A percentile compares a stretch with the other conserved stretches of the same genome.
phyloP scores from a whole-genome alignment of 192 early-diverging fungal genomes.

The Coemansia sp. region DNA sequence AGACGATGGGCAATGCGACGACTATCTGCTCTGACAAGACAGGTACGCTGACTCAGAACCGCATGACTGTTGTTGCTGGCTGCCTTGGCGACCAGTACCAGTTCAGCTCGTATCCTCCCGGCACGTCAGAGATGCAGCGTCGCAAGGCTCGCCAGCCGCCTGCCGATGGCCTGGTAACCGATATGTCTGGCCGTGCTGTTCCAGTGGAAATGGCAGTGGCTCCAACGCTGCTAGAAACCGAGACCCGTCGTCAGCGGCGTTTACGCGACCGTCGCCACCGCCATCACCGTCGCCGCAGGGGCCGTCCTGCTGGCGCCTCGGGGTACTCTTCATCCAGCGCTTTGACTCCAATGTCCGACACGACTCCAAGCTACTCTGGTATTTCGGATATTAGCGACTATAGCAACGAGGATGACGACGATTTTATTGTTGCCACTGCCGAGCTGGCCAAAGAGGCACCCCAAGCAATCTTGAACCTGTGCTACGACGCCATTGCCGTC shows the following conservation, averaged over 20 bases:
- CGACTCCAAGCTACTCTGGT: slow-evolving; percentile 40
- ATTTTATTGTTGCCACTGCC: slow-evolving; percentile 53
- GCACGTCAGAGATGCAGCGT: slow-evolving; percentile 52
- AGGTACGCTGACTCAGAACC: slow-evolving; percentile 95
- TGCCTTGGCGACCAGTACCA: slow-evolving; percentile 73
- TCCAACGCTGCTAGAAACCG: slow-evolving; percentile 44
- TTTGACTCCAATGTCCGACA: slow-evolving; percentile 43
- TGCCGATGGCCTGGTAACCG: slow-evolving; percentile 45
- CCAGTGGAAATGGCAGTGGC: slow-evolving; percentile 39
- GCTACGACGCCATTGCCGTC: slow-evolving; percentile 74
- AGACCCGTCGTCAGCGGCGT: slow-evolving; percentile 41
- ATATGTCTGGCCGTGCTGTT: slow-evolving; percentile 50
- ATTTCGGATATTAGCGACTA: slow-evolving; percentile 49
- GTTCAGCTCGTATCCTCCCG: slow-evolving; percentile 55
- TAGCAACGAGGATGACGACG: slow-evolving; percentile 51
- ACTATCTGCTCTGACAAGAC: slow-evolving; percentile 99
- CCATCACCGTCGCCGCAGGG: slow-evolving; percentile 44
- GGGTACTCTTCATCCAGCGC: slow-evolving; percentile 50
- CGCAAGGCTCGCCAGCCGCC: slow-evolving; percentile 43
- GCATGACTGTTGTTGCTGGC: slow-evolving; percentile 95
- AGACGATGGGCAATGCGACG: slow-evolving; percentile 98
- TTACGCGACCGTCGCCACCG: slow-evolving; percentile 42
- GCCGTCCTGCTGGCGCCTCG: slow-evolving; percentile 22
- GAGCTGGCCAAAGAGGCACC: slow-evolving; percentile 54
- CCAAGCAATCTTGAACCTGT: slow-evolving; percentile 49